phyloP scores from a whole-genome alignment of 2,329 filamentous ascomycete species.

The Aureobasidium leucospermi region DNA sequence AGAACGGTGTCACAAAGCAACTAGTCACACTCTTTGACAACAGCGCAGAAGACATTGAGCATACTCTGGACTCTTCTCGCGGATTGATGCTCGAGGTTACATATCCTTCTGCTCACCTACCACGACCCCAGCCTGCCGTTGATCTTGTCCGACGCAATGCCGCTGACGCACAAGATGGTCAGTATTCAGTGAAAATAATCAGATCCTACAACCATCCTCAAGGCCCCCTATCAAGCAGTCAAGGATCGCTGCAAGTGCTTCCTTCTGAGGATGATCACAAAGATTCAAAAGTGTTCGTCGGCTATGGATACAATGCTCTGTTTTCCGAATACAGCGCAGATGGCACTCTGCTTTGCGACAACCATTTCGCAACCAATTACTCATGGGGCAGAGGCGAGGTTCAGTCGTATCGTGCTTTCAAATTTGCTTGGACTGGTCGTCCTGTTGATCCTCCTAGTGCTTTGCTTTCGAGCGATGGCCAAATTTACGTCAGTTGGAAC shows the following conservation, averaged over 20 bases:
- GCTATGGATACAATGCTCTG: constrained; percentile 25
- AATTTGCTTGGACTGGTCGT: constrained; percentile 21
- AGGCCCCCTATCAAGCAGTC: constrained; percentile 19
- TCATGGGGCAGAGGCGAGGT: constrained; percentile 24
- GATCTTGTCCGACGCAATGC: not conserved
- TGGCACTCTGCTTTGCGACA: constrained; percentile 22
- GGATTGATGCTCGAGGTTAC: constrained; percentile 27
- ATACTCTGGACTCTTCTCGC: constrained; percentile 25
- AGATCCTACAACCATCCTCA: constrained; percentile 23
- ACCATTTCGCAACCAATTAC: constrained; percentile 20
- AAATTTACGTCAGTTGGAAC: constrained; percentile 22
- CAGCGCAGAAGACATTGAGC: constrained; percentile 32
- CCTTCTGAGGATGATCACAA: not conserved
- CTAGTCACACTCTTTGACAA: constrained; percentile 39
- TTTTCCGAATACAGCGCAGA: constrained; percentile 21
- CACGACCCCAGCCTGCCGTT: not conserved
- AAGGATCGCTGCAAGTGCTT: constrained; percentile 22
- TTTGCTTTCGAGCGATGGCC: constrained; percentile 12
- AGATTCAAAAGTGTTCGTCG: constrained; percentile 20
- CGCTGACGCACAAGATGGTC: not conserved
- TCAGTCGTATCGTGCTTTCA: constrained; percentile 24
- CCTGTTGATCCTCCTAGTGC: constrained; percentile 17
- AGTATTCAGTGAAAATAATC: constrained; percentile 25
- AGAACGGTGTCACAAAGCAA: constrained; percentile 17
- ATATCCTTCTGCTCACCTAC: constrained; percentile 19